phyloP scores from a whole-genome alignment of 768 basidiomycete species.

The Trametes coccinea region DNA sequence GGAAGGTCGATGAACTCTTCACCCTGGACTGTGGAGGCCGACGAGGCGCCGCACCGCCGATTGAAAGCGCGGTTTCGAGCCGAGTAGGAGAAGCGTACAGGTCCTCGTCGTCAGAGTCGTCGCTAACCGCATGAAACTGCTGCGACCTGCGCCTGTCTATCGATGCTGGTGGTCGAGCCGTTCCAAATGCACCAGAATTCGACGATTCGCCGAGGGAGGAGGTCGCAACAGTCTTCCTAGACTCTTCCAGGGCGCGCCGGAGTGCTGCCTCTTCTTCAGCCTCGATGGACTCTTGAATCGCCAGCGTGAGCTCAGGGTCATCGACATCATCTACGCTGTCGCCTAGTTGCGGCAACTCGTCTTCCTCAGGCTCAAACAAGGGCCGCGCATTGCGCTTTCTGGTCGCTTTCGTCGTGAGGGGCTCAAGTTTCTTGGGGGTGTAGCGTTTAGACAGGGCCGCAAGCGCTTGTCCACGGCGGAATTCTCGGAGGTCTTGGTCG shows the following conservation, averaged over 20 bases:
- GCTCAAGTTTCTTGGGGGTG: conserved; percentile 38
- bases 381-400: conserved; percentile 43
- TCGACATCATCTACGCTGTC: conserved; percentile 42
- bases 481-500: conserved; percentile 66
- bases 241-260: conserved; percentile 33
- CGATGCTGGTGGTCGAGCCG: not conserved
- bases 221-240: conserved; percentile 16
- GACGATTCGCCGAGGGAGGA: conserved; percentile 12
- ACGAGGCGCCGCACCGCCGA: conserved; percentile 57
- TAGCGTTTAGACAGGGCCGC: conserved; percentile 55
- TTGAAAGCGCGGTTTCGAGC: conserved; percentile 66
- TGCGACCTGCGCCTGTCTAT: conserved; percentile 8
- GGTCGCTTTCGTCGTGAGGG: conserved; percentile 34
- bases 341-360: conserved; percentile 36
- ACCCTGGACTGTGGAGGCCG: conserved; percentile 19
- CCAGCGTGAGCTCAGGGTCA: conserved; percentile 59
- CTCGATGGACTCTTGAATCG: conserved; percentile 63
- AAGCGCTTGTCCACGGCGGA: conserved; percentile 61
- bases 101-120: conserved; percentile 42
- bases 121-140: conserved; percentile 1
- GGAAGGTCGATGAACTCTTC: conserved; percentile 5
- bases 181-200: not conserved
- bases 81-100: conserved; percentile 53
- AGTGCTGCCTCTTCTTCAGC: conserved; percentile 33
- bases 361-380: conserved; percentile 56